Evolutionary conservation across 768 basidiomycete genomes (phyloP).

Genomic region (Agaricus subrufescens): DNA sequence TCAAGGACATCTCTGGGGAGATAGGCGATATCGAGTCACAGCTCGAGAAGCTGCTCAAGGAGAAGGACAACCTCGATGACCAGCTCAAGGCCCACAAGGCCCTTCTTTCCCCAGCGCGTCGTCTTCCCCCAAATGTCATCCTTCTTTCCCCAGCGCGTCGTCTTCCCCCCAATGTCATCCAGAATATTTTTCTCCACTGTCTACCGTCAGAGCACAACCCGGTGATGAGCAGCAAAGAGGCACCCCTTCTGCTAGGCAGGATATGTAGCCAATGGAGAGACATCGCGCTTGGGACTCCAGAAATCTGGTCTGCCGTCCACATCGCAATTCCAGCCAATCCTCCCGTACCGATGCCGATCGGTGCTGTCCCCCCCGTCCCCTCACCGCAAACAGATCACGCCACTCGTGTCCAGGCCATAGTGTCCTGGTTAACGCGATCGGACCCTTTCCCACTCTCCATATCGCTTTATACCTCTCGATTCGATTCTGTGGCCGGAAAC

Average conservation of each 20-base stretch:
- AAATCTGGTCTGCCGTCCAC: slow-evolving; percentile 17
- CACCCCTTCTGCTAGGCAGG: slow-evolving; percentile 15
- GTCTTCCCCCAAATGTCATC: slow-evolving; percentile 15
- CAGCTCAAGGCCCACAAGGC: slow-evolving; percentile 9
- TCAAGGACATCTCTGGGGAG: slow-evolving; percentile 5
- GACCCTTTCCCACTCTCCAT: slow-evolving; percentile 11
- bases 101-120: slow-evolving; percentile 15
- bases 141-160: slow-evolving; percentile 16
- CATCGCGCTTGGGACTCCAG: slow-evolving; percentile 12
- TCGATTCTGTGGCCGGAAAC: slow-evolving; percentile 6
- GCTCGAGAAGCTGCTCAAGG: slow-evolving; percentile 1
- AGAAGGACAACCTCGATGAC: neutral
- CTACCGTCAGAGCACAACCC: slow-evolving; percentile 18
- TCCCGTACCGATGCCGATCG: neutral
- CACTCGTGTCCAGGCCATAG: slow-evolving; percentile 1
- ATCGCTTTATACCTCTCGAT: slow-evolving; percentile 7
- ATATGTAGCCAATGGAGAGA: slow-evolving; percentile 18
- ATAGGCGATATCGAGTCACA: slow-evolving; percentile 3
- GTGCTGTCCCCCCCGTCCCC: neutral
- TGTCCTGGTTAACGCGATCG: slow-evolving; percentile 10
- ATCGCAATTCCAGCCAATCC: slow-evolving; percentile 15
- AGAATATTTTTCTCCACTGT: slow-evolving; percentile 16
- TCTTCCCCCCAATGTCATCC: slow-evolving; percentile 15
- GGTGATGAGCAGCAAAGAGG: slow-evolving; percentile 14
- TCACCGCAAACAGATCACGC: neutral